A percentile compares a stretch with the other conserved stretches of the same genome.
phyloP scores from a whole-genome alignment of 1,284 basidiomycete species.

The Trichosporon coremiiforme region DNA sequence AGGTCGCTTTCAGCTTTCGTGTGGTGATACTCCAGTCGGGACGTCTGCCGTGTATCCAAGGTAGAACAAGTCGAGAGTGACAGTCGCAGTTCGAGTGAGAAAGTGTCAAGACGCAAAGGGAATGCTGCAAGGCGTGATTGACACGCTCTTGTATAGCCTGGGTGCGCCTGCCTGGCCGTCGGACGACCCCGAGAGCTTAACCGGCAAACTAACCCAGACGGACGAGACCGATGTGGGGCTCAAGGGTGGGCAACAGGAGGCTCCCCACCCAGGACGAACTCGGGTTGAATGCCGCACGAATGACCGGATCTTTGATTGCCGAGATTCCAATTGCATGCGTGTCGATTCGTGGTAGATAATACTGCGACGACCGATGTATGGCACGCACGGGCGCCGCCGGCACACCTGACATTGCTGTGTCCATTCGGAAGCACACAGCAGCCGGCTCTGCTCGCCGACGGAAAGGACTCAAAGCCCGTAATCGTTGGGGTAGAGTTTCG shows the following conservation, averaged over 20 bases:
- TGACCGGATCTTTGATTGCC: slow-evolving; percentile 14
- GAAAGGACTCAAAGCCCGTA: background rate
- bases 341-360: slow-evolving; percentile 11
- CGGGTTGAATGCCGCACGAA: background rate
- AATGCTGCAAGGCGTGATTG: background rate
- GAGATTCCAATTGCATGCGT: slow-evolving; percentile 5
- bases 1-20: background rate
- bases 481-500: background rate
- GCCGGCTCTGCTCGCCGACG: background rate
- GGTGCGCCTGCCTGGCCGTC: background rate
- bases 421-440: background rate
- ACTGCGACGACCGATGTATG: background rate
- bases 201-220: background rate
- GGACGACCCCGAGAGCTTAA: slow-evolving; percentile 9
- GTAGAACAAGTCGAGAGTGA: background rate
- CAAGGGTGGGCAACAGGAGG: background rate
- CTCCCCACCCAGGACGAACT: background rate
- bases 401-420: background rate
- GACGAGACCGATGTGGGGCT: background rate
- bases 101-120: background rate
- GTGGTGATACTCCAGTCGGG: no score
- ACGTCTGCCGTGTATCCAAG: background rate
- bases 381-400: background rate
- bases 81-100: background rate
- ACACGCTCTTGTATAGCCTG: background rate